A percentile compares a stretch with the other conserved stretches of the same genome.
phyloP scores from a whole-genome alignment of 2,329 filamentous ascomycete genomes.

The Proliferodiscus dingleyae region DNA sequence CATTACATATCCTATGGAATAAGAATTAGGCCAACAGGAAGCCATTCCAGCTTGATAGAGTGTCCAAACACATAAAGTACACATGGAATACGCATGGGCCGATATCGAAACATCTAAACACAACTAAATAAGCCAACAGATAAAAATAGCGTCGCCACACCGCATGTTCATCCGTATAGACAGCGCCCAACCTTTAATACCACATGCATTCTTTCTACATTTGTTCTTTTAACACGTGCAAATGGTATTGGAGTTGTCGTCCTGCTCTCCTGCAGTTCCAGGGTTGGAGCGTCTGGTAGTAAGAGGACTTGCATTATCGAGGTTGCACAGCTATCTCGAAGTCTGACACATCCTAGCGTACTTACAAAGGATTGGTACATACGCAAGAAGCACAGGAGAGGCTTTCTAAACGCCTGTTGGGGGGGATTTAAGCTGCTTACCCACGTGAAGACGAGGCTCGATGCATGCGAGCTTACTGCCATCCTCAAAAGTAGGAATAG shows the following conservation, averaged over 20 bases:
- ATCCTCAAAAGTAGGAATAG: too few relatives aligned
- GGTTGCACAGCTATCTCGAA: conserved; percentile 5
- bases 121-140: too few relatives aligned
- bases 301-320: conserved; percentile 4
- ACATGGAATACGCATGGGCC: too few relatives aligned
- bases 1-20: conserved; percentile 17
- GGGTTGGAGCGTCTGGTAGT: not conserved
- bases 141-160: too few relatives aligned
- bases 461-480: too few relatives aligned
- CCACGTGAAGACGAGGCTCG: too few relatives aligned
- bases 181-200: not conserved
- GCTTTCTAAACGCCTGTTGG: too few relatives aligned
- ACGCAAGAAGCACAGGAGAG: not conserved
- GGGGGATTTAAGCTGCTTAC: too few relatives aligned
- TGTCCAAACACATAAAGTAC: not conserved
- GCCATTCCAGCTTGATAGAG: not conserved
- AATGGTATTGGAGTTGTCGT: not conserved
- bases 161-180: not conserved
- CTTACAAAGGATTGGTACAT: not conserved
- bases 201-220: not conserved
- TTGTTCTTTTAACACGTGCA: not conserved
- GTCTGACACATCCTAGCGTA: not conserved
- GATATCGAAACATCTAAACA: not conserved
- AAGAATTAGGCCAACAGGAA: not conserved
- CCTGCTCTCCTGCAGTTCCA: not conserved